Evolutionary conservation across 2,329 filamentous ascomycete species (phyloP), one percentile per base, ranked within the genome.

Genomic region (Stemphylium beticola): DNA sequence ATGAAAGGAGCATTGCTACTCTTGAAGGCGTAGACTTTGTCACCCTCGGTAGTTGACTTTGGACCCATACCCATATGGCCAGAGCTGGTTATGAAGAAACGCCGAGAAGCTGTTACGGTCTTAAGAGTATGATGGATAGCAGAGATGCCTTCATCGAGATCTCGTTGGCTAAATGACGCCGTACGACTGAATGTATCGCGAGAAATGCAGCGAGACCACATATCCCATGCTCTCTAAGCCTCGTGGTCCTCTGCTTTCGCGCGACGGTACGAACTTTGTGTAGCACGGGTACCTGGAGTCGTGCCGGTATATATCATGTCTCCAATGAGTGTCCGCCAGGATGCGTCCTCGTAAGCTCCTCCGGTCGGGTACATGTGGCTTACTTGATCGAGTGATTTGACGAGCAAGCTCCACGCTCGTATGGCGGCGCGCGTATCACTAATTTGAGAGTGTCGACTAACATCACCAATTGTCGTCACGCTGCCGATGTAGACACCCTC

Each of bases 1-100:
- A 68, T 20, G 22, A 68, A 64, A 4, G 64, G 65, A 14, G 64
- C 57, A 4, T 44, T 55, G 32, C 62, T 62, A 5, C 54, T 52
- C 18, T 57, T 48, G 7, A 66, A 46, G 1, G 61, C 51, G 31
- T 53, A 61, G 11, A 66, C 26, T 8, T 33, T 26, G 24, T 66
- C 64, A 5, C 60, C 64, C n/a, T 37, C 51, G 9, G 32, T 14
- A 6, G 60, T 56, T 1, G 50, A 53, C 14, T 39, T 55, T 9
- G 64, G 65, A 7, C 60, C 65, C 9, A 68, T 50, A 4, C 65
- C 65, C 42, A 67, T 64, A 15, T 55, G 64, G 12, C 63, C 63
- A 14, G 52, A 52, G 2, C 49, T 41, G 6, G 63, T 65, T 10
- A 67, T 22, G 33, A 64, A 66, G 49, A 65, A 65, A 11, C 64